Base-by-base conservation (phyloP, 1,284 basidiomycete genomes). In the Microbotryomycetes sp. region DNA sequence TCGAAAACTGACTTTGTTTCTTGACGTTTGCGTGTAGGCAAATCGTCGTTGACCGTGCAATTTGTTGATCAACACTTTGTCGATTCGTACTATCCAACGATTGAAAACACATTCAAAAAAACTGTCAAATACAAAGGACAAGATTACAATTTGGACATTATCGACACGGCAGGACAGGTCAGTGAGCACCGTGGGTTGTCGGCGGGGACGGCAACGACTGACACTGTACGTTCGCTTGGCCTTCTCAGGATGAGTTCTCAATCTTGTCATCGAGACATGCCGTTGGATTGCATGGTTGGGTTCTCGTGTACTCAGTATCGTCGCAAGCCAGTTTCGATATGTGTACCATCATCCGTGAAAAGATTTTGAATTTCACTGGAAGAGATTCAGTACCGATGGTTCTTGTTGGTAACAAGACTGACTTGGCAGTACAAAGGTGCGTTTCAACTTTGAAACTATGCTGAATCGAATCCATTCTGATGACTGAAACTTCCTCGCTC, bases 101-200 rank as follows among this genome's bases (percentile, higher is more conserved):
- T 97, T 75, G 93, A 97, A 77, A 84, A 82, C 71, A 90, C 88
- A 49, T 89, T 89, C 75, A 82, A 85, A 67, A 97, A 96, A 81
- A 83, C 81, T 52, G 83, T 97, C 77, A 83, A 82, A 68, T 85
- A 87, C 80, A 87, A 88, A 64, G 90, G 90, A 58, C 80, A 83
- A 49, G 87, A 92, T 69, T 97, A 90, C 74, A 85, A 91, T 69
- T 92, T 91, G 79, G 92, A 97, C 79, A 97, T 99, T 79, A 91
- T 98, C 74, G 96, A 99, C 78, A 97, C 93, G 63, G 96, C 96
- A 59, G 96, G 96, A 53, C 92, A 80, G 72, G 79, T 80, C 42
- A 67, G 78, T 71, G 6, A 47, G 15, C 3, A 55, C 16, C 6
- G 28, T 23, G 22, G 23, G 6, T 23, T 50, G 49, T 28, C 23